Base-by-base conservation (phyloP, 352 stramenopile species). In the Globisporangium alternatum region DNA sequence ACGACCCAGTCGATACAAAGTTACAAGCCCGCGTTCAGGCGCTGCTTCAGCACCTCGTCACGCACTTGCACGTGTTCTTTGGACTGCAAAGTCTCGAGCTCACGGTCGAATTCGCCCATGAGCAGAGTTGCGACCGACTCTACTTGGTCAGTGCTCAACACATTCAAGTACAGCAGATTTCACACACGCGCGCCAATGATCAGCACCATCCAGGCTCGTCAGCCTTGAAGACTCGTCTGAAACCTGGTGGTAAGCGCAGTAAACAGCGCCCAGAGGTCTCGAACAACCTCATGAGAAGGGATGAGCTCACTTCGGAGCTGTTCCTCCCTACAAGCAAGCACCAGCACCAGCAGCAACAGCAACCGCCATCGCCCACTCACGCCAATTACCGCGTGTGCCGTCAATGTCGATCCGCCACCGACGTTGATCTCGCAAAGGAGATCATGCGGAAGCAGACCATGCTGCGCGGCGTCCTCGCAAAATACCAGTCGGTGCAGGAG, bases 391-490 rank as follows among this genome's bases (percentile, higher is more conserved):
- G 66, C n/a, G 62, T 80, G 13, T 80, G 72, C 17, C 71, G 72
- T 2, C 54, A 74, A 49, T 85, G 74, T 43, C 76, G 74, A 19
- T 21, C 51, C 56, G 2, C 21, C 72, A 0, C 45, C 0, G 74
- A 82, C 28, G 45, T 82, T 1, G 67, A 77, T 3, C 57, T 82
- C 5, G 67, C 69, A 2, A 60, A 66, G 5, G 76, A 85, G 57
- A 54, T 85, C 10, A 52, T 65, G 9, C 61, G 70, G 48, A 60
- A 68, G 22, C 76, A 80, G 15, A 62, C 51, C 21, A 56, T 60
- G 22, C 53, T 77, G 25, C 69, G 73, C 0, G 21, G 60, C 5
- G 60, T 69, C 10, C 56, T 80, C 4, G 58, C 64, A 15, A 73
- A 74, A 15, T 72, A 73, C 30, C 70, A 81, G 54, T 19, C 48